Evolutionary conservation across 768 basidiomycete species (phyloP), one percentile per base, ranked within the genome.

Genomic region (Podaxis pistillaris): DNA sequence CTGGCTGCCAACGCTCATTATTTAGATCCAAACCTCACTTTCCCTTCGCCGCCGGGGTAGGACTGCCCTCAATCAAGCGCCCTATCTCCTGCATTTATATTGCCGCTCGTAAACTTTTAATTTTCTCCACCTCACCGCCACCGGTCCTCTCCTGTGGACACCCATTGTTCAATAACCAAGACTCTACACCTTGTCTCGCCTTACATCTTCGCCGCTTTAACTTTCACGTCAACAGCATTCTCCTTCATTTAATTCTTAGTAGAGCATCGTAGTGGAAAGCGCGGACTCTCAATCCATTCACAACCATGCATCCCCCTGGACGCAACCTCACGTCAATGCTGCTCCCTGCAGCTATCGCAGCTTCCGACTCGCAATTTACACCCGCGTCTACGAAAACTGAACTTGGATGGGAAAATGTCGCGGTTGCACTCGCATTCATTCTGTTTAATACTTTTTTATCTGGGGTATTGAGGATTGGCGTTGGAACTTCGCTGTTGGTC

Each of bases 351-450:
- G 44, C 44, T 1, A 9, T 49, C 8, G 36, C 49, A 12, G 11
- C 19, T 33, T 33, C 33, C 4, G 58, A 60, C 58, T 36, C 33
- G 15, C 37, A 22, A 9, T 26, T 40, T 22, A 2, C 38, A 24
- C 2, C 22, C 17, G 13, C 28, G 6, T 33, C 60, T 22, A 8
- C 52, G 41, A 12, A 65, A 13, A 38, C 68, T 37, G 53, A 71
- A 2, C 73, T 94, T 51, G 78, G 75, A 38, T 94, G 89, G 89
- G 63, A 72, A n/a, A 92, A 94, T 69, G 90, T 96, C 58, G 83
- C 77, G 30, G 79, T 94, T 61, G 91, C 86, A 0, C 81, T 94
- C 68, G 73, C 82, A 2, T 95, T 96, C 73, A 84, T 96, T 69
- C 69, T 86, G 41, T 83, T 94, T 70, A 85, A 93, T 75, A 83